Conservation (phyloP, 2,329 filamentous ascomycete species). For the Ilyonectria sp. region DNA sequence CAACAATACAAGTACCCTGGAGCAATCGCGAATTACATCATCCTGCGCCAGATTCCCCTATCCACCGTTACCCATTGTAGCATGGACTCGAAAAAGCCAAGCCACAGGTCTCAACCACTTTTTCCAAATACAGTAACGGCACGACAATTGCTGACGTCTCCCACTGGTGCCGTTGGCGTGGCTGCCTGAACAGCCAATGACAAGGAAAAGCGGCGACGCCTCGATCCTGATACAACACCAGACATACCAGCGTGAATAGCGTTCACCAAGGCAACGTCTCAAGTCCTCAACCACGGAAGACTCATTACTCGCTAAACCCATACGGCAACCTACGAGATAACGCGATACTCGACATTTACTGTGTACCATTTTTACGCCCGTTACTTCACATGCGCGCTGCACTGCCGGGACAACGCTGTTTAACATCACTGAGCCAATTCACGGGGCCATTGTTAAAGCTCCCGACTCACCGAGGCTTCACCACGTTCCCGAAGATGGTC, state of each 20-base stretch:
- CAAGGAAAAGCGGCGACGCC: conserved; percentile 22
- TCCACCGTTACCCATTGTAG: not conserved
- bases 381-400: conserved; percentile 33
- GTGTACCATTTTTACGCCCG: not conserved
- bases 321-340: not conserved
- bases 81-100: conserved; percentile 9
- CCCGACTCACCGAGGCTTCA: conserved; percentile 27
- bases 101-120: conserved; percentile 3
- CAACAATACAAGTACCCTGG: too few species aligned
- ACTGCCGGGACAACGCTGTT: conserved; percentile 21
- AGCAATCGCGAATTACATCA: not conserved
- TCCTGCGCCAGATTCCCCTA: not conserved
- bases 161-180: not conserved
- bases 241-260: conserved; percentile 14
- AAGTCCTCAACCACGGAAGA: not conserved
- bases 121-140: conserved; percentile 12
- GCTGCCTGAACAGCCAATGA: conserved; percentile 14
- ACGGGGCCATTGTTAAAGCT: conserved; percentile 12
- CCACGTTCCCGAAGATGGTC: conserved; percentile 46
- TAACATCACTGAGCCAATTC: conserved; percentile 28
- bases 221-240: conserved; percentile 12
- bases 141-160: conserved; percentile 16
- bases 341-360: not conserved
- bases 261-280: conserved; percentile 5
- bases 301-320: not conserved